phyloP scores from a whole-genome alignment of 2,329 filamentous ascomycete genomes.

The Pyricularia grisea region DNA sequence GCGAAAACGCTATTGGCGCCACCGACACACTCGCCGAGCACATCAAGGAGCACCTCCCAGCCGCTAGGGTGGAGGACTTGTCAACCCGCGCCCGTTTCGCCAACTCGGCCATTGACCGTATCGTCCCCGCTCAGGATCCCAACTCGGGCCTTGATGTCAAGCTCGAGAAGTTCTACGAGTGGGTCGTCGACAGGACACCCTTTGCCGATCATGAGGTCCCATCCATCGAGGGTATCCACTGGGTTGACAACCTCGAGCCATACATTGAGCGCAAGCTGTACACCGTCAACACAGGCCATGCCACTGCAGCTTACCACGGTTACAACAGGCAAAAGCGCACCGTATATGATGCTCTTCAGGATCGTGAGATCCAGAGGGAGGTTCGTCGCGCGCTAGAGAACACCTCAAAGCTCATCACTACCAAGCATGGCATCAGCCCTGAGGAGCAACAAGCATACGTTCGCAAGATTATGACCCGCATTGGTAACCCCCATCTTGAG shows the following conservation, averaged over 20 bases:
- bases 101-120: constrained; percentile 97
- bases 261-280: constrained; percentile 70
- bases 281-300: constrained; percentile 97
- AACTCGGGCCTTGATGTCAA: constrained; percentile 79
- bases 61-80: constrained; percentile 58
- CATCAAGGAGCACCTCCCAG: constrained; percentile 70
- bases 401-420: constrained; percentile 76
- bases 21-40: constrained; percentile 77
- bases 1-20: constrained; percentile 94
- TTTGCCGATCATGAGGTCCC: constrained; percentile 4
- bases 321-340: constrained; percentile 78
- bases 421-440: constrained; percentile 71
- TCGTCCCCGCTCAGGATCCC: constrained; percentile 82
- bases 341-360: constrained; percentile 80
- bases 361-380: constrained; percentile 68
- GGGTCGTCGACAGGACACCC: constrained; percentile 73
- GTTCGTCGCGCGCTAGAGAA: constrained; percentile 75
- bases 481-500: constrained; percentile 87
- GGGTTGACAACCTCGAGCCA: constrained; percentile 9
- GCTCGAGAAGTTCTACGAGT: constrained; percentile 98
- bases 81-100: constrained; percentile 75
- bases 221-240: constrained; percentile 47
- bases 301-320: constrained; percentile 91
- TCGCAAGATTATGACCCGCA: constrained; percentile 82
- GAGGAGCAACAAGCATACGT: constrained; percentile 80